Evolutionary conservation across 148 eudicot species (phyloP).

Genomic region (Silene uniflora): DNA sequence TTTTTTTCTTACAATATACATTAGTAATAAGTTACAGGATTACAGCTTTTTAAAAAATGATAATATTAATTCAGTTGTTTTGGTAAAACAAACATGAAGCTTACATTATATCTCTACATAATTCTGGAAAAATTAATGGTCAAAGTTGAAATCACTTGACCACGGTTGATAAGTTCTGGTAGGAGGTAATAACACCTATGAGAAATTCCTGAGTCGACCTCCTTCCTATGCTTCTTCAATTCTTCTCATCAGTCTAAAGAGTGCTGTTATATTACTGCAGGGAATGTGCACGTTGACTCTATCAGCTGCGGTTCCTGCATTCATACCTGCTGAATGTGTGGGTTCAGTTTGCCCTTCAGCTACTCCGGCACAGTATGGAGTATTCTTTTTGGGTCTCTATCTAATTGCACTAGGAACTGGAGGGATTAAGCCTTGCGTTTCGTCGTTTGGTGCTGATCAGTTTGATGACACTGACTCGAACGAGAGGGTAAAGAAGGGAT

Average conservation of each 20-base stretch:
- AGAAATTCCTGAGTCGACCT: no score
- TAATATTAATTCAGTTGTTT: no score
- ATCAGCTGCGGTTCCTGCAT: constrained; percentile 47
- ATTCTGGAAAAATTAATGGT: not conserved
- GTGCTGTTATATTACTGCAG: constrained; percentile 7
- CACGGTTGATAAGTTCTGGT: no score
- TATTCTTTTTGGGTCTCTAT: constrained; percentile 50
- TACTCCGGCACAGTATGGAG: constrained; percentile 35
- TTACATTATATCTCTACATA: no score
- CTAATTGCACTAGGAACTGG: constrained; percentile 52
- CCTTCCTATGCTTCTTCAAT: no score
- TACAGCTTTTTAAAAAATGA: no score
- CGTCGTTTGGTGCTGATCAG: constrained; percentile 56
- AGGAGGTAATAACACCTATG: no score
- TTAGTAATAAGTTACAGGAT: no score
- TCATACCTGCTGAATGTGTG: constrained; percentile 34
- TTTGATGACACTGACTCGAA: constrained; percentile 44
- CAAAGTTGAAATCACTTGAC: no score
- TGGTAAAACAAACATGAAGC: no score
- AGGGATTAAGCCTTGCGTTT: constrained; percentile 56
- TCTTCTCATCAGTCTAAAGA: no score
- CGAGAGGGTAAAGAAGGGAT: constrained; percentile 46
- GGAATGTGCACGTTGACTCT: constrained; percentile 52
- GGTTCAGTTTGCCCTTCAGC: constrained; percentile 44
- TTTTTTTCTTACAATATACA: no score